Percentiles rank a stretch among this genome's conserved stretches.
phyloP scores from a whole-genome alignment of 495 filamentous ascomycete species.

The Saxophila tyrrhenica region DNA sequence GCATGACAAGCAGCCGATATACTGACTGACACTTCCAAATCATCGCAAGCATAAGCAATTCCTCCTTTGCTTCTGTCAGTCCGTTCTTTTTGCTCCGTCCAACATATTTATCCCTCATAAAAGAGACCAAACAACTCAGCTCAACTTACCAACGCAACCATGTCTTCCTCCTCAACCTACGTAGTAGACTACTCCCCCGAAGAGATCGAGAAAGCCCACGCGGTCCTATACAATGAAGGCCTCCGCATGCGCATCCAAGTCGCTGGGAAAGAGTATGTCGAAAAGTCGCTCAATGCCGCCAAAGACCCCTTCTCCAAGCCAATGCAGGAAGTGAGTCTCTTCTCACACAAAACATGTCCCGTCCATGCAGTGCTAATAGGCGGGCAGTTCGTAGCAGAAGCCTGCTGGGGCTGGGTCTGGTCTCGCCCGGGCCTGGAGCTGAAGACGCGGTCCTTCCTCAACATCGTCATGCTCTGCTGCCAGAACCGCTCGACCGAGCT shows the following conservation, averaged over 20 bases:
- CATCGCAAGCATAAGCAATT: background rate
- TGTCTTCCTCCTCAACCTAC: background rate
- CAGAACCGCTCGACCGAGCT: constrained; percentile 43
- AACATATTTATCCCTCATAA: no score
- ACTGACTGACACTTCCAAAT: background rate
- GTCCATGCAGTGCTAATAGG: constrained; percentile 20
- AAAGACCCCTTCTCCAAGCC: constrained; percentile 37
- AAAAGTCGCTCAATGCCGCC: constrained; percentile 32
- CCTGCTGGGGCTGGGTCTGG: constrained; percentile 46
- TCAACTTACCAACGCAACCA: background rate
- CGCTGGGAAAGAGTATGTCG: constrained; percentile 42
- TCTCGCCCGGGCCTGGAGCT: constrained; percentile 41
- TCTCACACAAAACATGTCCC: constrained; percentile 24
- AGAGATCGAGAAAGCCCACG: constrained; percentile 31
- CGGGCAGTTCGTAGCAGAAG: constrained; percentile 39
- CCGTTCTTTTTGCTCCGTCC: background rate
- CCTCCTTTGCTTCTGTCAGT: background rate
- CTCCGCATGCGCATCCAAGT: constrained; percentile 41
- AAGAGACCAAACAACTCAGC: no score
- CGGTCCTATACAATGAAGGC: constrained; percentile 43
- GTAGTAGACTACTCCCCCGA: constrained; percentile 9
- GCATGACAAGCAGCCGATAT: no score
- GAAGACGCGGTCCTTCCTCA: constrained; percentile 44
- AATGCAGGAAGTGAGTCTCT: constrained; percentile 37
- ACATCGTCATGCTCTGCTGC: constrained; percentile 45